Evolutionary conservation across 768 basidiomycete species (phyloP), one percentile per base, ranked within the genome.

Genomic region (Suillus clintonianus): DNA sequence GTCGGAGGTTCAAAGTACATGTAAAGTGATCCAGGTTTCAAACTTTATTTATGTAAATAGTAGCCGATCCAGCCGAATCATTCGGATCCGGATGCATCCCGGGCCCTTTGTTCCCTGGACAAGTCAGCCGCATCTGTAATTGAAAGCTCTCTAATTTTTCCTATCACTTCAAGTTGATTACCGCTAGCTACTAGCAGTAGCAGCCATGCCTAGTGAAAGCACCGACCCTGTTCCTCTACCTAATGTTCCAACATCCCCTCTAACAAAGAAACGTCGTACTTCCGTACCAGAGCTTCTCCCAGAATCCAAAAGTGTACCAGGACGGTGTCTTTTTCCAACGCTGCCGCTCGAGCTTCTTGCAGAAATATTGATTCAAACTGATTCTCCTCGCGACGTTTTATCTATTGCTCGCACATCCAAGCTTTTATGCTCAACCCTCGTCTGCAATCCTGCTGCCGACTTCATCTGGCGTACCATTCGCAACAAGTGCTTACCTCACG

Each of bases 321-420:
- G 27, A 11, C 58, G 54, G 41, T 11, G 41, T 39, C 60, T 62
- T 3, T 48, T 75, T 24, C 66, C 73, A 13, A 54, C 15, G 2
- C 71, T 91, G 5, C 90, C 90, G 13, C 70, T 88, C 45, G 90
- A 92, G 68, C 77, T 92, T 15, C 71, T 90, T 7, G 83, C 85
- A 4, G 89, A 89, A 68, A 82, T 91, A 55, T 81, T 91, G 22
- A 71, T 84, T 8, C 75, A 77, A 57, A 83, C 84, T 0, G 64
- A 73, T 5, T 89, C 86, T 0, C 81, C 87, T 1, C 78, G 79
- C 56, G 85, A 87, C 64, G 76, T 90, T 14, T 80, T 91, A 42
- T 80, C 89, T 2, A 74, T 90, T 6, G 80, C 88, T 13, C 83
- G 88, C 8, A 83, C 82, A 43, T 86, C 80, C 78, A 86, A 84